Evolutionary conservation across 345 rosid species (phyloP), one percentile per base, ranked within the genome.

Genomic region (Brassica nigra): DNA sequence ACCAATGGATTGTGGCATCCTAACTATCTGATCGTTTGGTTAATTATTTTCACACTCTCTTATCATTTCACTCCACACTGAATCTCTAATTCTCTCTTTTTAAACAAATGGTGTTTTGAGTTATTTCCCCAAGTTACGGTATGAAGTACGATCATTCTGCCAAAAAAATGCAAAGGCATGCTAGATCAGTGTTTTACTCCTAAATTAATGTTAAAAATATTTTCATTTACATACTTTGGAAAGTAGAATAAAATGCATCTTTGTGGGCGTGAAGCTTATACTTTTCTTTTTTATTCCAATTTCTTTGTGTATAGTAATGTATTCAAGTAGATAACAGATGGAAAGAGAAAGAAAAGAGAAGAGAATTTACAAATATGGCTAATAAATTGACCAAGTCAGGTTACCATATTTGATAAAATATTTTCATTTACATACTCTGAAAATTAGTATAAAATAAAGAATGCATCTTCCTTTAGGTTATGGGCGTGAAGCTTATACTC

Each of bases 371-470:
- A 79, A 67, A 79, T 44, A 79, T 67, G 74, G 82, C 62, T 58
- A 73, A 79, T 42, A 73, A 68, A 73, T 79, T 73, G 82, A 79
- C 81, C 74, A 47, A 79, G 78, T 67, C 78, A 28, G 74, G 37
- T 79, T 59, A 20, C 74, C 62, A 79, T 67, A 66, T 67, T 59
- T 59, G 75, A 23, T 33, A n/a, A n/a, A 52, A 52, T 52, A 52
- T n/a, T 47, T 47, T 52, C 57, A 52, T 52, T n/a, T 52, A 52
- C 57, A 52, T 52, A 52, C 57, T 52, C 6, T n/a, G 20, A 52
- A 52, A 52, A 52, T 2, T 52, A n/a, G 8, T n/a, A 52, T n/a
- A 3, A 10, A 42, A 42, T 42, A 2, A 42, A 42, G 14, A 42
- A 42, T 10, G 49, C 14, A 4, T 42, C 49, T 42, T 52, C 18